A percentile compares a stretch with the other conserved stretches of the same genome.
Evolutionary conservation across 148 eudicot species (phyloP).

Genomic region (Mesembryanthemum crystallinum): DNA sequence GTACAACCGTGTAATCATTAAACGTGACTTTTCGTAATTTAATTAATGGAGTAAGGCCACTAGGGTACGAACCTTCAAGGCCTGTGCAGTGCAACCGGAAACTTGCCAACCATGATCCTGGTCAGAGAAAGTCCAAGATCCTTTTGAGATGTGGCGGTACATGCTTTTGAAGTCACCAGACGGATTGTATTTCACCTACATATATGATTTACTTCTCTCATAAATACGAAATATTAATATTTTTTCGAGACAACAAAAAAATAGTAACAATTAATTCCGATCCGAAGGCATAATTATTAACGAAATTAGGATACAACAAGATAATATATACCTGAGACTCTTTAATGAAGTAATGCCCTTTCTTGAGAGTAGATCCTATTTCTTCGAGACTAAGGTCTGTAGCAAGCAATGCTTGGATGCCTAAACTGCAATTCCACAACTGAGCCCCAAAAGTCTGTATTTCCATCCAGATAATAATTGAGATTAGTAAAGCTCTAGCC

Average conservation of each 20-base stretch:
- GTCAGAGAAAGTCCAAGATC: constrained; percentile 54
- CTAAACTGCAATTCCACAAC: constrained; percentile 42
- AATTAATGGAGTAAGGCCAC: neutral
- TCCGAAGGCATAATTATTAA: too few relatives aligned
- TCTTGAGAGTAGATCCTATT: constrained; percentile 33
- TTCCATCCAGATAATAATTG: neutral
- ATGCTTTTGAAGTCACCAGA: constrained; percentile 43
- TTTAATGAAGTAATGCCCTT: constrained; percentile 48
- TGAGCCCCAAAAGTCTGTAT: constrained; percentile 42
- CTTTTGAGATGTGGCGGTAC: constrained; percentile 51
- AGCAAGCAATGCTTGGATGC: constrained; percentile 51
- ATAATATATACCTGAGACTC: constrained; percentile 47
- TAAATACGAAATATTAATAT: too few relatives aligned
- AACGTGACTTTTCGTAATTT: too few relatives aligned
- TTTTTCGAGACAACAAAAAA: neutral
- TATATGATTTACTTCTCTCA: too few relatives aligned
- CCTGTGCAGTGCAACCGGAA: constrained; percentile 61
- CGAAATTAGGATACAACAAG: too few relatives aligned
- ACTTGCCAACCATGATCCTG: constrained; percentile 67
- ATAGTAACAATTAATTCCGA: too few relatives aligned
- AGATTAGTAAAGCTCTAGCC: neutral
- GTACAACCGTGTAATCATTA: too few relatives aligned
- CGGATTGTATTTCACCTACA: constrained; percentile 49
- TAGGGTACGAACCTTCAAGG: constrained; percentile 31
- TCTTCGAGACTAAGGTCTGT: constrained; percentile 36